Percentiles rank a stretch among this genome's conserved stretches.
Conservation (phyloP, 208 protist genomes). For the Tritrichomonas foetus region DNA sequence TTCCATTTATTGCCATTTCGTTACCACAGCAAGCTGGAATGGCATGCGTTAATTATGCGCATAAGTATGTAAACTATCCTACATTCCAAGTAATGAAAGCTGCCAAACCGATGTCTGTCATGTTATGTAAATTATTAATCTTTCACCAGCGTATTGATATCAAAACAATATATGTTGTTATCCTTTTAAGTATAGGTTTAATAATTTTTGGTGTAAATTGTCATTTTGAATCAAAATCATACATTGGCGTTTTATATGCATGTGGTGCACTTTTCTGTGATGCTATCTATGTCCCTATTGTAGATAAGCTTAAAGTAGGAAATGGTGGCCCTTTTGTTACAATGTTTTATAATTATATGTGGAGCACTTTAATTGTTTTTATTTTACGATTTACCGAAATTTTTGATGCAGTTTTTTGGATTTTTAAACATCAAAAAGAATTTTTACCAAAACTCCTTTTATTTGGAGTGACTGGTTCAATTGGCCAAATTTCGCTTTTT, state of each 20-base stretch:
- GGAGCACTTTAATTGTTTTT: not conserved
- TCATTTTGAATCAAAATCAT: too few relatives aligned
- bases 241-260: not conserved
- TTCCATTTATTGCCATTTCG: not conserved
- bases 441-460: not conserved
- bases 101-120: slow-evolving; percentile 27
- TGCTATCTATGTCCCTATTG: not conserved
- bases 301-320: not conserved
- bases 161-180: not conserved
- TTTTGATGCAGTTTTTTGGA: not conserved
- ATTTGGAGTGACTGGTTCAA: not conserved
- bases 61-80: not conserved
- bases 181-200: not conserved
- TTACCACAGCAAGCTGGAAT: not conserved
- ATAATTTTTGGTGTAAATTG: not conserved
- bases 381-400: not conserved
- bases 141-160: not conserved
- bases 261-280: not conserved
- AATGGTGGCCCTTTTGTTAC: not conserved
- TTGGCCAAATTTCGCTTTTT: not conserved
- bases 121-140: not conserved
- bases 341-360: not conserved
- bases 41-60: not conserved
- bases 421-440: not conserved
- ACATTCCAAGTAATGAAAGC: not conserved